phyloP scores from a whole-genome alignment of 1,139 yeast genomes.

The Pichia sp. region DNA sequence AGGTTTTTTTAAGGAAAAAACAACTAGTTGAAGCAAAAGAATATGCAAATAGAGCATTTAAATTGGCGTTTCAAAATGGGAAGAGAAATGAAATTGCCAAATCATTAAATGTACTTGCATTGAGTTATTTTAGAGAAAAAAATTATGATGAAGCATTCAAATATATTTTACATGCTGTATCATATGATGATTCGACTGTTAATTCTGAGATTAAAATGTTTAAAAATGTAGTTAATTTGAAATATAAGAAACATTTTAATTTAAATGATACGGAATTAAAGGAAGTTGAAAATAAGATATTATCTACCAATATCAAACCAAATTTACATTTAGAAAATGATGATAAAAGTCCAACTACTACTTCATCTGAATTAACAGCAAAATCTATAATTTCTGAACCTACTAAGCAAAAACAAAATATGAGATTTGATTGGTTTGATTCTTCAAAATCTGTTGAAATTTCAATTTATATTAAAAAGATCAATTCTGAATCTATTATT shows the following conservation, averaged over 20 bases:
- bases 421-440: conserved; percentile 81
- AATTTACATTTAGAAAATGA: conserved; percentile 1
- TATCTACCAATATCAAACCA: conserved; percentile 2
- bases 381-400: background rate
- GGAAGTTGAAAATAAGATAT: conserved; percentile 10
- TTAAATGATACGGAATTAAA: conserved; percentile 5
- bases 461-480: conserved; percentile 63
- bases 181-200: conserved; percentile 38
- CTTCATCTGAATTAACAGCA: conserved; percentile 19
- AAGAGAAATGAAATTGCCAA: conserved; percentile 48
- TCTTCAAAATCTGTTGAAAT: conserved; percentile 49
- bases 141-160: conserved; percentile 41
- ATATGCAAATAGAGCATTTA: conserved; percentile 51
- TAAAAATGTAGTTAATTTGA: conserved; percentile 40
- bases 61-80: conserved; percentile 46
- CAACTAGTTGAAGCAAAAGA: conserved; percentile 44
- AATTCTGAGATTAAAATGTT: conserved; percentile 38
- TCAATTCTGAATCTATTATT: conserved; percentile 19
- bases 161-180: conserved; percentile 45
- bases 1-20: conserved; percentile 47
- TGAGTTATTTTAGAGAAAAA: conserved; percentile 38
- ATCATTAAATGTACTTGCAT: conserved; percentile 55
- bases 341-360: background rate
- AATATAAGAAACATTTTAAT: conserved; percentile 22
- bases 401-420: conserved; percentile 28